Evolutionary conservation across 2,329 filamentous ascomycete species (phyloP).

Genomic region (Pseudocercospora pini-densiflorae): DNA sequence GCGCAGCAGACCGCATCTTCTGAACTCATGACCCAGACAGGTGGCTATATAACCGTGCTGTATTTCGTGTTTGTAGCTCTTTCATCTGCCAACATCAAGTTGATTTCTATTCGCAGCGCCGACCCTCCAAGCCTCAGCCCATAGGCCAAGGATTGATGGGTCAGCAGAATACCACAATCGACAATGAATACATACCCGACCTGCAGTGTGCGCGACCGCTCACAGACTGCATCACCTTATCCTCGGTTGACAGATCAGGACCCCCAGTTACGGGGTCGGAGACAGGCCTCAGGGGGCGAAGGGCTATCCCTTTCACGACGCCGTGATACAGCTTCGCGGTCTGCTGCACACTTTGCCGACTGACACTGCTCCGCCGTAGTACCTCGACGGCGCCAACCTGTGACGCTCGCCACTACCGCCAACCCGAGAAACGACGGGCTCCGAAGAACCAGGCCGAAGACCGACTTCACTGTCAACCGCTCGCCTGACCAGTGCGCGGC

Average conservation of each 20-base stretch:
- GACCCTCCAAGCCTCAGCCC: not conserved
- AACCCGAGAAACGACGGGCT: not conserved
- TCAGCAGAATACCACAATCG: not conserved
- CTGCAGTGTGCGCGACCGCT: not conserved
- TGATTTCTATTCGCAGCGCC: not conserved
- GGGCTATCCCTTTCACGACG: not conserved
- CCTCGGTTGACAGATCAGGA: not conserved
- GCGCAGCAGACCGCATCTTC: too few relatives aligned
- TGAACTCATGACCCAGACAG: too few relatives aligned
- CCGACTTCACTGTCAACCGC: not conserved
- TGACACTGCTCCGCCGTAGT: not conserved
- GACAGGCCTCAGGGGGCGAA: not conserved
- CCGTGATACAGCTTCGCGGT: not conserved
- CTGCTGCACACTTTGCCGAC: not conserved
- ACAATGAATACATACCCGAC: not conserved
- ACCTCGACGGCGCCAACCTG: not conserved
- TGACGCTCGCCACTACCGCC: not conserved
- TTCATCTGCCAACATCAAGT: too few relatives aligned
- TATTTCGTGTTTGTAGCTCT: too few relatives aligned
- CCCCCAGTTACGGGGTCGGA: not conserved
- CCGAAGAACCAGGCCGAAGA: not conserved
- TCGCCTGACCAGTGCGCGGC: not conserved
- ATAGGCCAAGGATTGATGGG: not conserved
- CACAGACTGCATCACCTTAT: not conserved
- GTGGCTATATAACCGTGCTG: too few relatives aligned